phyloP scores from a whole-genome alignment of 768 basidiomycete genomes.

The Pleurotus eryngii region DNA sequence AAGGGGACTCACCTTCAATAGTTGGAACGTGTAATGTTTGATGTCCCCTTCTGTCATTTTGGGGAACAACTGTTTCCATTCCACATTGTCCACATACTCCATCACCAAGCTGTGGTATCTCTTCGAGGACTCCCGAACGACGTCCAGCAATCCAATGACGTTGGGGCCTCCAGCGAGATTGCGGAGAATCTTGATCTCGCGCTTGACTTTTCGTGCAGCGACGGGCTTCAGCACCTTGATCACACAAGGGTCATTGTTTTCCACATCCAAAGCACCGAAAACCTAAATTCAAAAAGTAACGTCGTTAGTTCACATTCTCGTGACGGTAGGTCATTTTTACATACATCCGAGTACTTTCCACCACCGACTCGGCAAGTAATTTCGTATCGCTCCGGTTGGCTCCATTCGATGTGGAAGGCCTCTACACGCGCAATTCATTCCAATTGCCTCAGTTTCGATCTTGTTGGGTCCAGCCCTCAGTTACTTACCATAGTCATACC shows the following conservation, averaged over 20 bases:
- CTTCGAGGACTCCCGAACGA: constrained; percentile 61
- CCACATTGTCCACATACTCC: constrained; percentile 66
- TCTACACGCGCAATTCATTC: constrained; percentile 28
- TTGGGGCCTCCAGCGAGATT: constrained; percentile 72
- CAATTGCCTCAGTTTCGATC: background rate
- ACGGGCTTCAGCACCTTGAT: constrained; percentile 77
- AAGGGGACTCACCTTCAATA: constrained; percentile 41
- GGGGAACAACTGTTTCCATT: constrained; percentile 60
- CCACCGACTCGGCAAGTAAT: constrained; percentile 61
- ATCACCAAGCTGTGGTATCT: constrained; percentile 65
- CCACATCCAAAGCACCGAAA: constrained; percentile 58
- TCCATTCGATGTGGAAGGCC: constrained; percentile 61
- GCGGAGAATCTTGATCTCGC: constrained; percentile 71
- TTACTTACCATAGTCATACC: constrained; percentile 61
- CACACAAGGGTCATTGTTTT: constrained; percentile 50
- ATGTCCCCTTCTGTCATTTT: constrained; percentile 62
- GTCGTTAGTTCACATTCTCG: background rate
- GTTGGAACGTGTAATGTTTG: constrained; percentile 64
- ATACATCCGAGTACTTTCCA: constrained; percentile 64
- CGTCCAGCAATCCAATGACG: constrained; percentile 61
- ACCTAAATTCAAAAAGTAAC: constrained; percentile 30
- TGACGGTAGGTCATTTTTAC: constrained; percentile 7
- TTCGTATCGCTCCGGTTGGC: constrained; percentile 64
- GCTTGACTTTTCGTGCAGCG: constrained; percentile 67
- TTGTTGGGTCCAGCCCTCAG: background rate